Evolutionary conservation across 208 protist species (phyloP).

Genomic region (Zelonia costaricensis): DNA sequence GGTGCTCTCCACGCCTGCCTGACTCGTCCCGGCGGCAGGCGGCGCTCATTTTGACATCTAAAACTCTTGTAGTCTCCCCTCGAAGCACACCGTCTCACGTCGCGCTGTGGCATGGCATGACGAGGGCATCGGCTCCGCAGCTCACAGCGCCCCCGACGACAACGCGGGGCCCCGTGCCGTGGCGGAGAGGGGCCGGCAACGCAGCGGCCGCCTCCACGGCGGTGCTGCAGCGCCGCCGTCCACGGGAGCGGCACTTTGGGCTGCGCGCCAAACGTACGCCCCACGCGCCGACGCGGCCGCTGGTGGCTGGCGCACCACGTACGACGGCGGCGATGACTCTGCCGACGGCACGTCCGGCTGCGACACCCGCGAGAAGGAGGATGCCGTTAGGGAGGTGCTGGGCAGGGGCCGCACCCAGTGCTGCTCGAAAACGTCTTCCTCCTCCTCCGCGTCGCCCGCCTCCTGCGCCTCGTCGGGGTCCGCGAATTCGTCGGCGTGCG

Average conservation of each 20-base stretch:
- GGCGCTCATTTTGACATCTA: no score
- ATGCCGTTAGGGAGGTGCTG: slow-evolving; percentile 20
- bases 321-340: slow-evolving; percentile 15
- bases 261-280: neutral
- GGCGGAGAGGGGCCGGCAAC: slow-evolving; percentile 1
- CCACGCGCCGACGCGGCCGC: neutral
- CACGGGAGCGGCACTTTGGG: neutral
- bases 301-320: slow-evolving; percentile 8
- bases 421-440: slow-evolving; percentile 21
- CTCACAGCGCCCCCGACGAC: neutral
- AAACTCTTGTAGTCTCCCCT: no score
- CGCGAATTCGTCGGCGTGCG: slow-evolving; percentile 1
- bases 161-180: neutral
- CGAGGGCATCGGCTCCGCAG: no score
- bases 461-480: neutral
- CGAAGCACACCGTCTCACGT: no score
- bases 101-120: no score
- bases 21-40: no score
- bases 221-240: neutral
- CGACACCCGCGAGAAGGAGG: slow-evolving; percentile 29
- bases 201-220: slow-evolving; percentile 23
- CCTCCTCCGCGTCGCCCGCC: slow-evolving; percentile 1
- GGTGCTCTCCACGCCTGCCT: no score
- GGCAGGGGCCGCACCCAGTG: slow-evolving; percentile 20
- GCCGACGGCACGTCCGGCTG: slow-evolving; percentile 26